phyloP scores from a whole-genome alignment of 139 green algal species.

The Picochlorum costavermella region DNA sequence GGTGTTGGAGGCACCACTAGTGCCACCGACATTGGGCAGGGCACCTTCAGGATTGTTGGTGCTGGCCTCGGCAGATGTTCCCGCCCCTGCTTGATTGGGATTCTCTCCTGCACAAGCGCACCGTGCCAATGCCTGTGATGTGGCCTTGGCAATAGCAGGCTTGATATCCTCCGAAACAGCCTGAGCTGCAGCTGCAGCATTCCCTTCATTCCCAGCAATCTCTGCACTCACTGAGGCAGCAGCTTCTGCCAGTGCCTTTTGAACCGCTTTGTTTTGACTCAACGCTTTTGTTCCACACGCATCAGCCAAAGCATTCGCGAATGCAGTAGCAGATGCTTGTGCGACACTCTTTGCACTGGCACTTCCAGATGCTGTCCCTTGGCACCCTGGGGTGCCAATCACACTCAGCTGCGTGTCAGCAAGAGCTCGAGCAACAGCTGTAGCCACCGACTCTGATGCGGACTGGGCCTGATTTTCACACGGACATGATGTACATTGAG shows the following conservation, averaged over 20 bases:
- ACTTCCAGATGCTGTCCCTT: background rate
- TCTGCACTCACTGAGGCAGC: background rate
- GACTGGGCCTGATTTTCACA: background rate
- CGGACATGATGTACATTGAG: conserved; percentile 3
- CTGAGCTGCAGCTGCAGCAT: background rate
- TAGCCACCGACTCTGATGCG: background rate
- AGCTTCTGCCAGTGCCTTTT: background rate
- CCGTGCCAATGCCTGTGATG: background rate
- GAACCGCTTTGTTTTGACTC: background rate
- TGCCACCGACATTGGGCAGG: background rate
- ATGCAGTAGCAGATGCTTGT: background rate
- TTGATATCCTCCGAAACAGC: conserved; percentile 7
- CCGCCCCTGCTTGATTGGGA: background rate
- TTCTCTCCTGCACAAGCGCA: conserved; percentile 2
- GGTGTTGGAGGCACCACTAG: background rate
- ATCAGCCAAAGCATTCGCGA: background rate
- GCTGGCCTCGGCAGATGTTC: background rate
- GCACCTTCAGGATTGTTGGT: background rate
- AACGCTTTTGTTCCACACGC: background rate
- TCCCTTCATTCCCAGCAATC: background rate
- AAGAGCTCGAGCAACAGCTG: background rate
- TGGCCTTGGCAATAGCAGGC: background rate
- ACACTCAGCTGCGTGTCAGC: background rate
- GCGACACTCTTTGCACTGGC: background rate
- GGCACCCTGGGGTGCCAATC: background rate